Base-by-base conservation (phyloP, 805 yeast genomes). In the Saturnispora bothae region DNA sequence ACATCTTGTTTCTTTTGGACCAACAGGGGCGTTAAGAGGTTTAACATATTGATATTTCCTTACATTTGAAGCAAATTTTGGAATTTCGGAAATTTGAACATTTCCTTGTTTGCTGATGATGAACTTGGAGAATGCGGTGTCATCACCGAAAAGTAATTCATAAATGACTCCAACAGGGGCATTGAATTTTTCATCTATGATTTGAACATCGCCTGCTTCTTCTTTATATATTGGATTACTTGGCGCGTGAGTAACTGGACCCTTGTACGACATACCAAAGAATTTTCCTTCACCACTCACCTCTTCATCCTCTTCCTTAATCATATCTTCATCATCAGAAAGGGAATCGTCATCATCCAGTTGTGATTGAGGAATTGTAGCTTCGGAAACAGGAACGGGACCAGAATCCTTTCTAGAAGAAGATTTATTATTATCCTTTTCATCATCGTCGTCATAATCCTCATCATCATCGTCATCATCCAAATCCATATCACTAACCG, bases 1-100 rank as follows among this genome's bases (percentile, higher is more conserved):
- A 61, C 89, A 81, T 41, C 60, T 60, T 0, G 94, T 81, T 47
- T 80, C 81, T 47, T 78, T 80, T 5, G 92, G 92, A 0, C 89
- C 92, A 39, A 83, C 74, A 0, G 83, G 69, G 3, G 73, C 77
- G 35, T 68, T 64, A 31, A 82, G 59, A 2, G 89, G 88, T 48
- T 81, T 77, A 1, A 64, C 64, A 50, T 78, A 82, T 0, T 66
- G 54, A 46, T 73, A 82, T 7, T 60, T 57, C 48, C 94, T 52
- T 37, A 57, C 50, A 0, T 56, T 56, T 4, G 38, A 33, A 20
- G 44, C 54, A 38, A 60, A 70, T 45, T 48, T 59, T 29, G 74
- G 61, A 5, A 72, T 60, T 3, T 68, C 66, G 0, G 77, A 65
- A 5, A 82, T 62, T 31, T 78, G 75, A 32, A 66, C 66, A 48